Evolutionary conservation across 2,329 filamentous ascomycete genomes (phyloP), one percentile per base, ranked within the genome.

Genomic region (Cryphonectria parasitica): DNA sequence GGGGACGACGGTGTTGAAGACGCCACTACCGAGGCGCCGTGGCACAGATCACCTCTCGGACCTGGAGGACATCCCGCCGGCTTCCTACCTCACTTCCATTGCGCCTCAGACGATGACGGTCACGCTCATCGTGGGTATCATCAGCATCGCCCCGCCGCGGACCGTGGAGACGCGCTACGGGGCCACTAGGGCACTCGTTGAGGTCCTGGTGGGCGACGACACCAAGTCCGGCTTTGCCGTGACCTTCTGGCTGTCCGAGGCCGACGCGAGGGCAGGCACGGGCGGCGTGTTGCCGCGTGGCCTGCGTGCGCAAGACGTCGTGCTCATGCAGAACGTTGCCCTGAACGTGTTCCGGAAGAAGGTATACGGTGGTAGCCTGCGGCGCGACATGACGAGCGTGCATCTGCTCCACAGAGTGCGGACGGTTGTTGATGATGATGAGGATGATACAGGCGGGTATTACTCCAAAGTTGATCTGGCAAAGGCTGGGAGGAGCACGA

Each of bases 311-410:
- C 91, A 91, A 75, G 94, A 98, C 77, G 88, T 97, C 1, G 84
- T 98, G 6, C 84, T 97, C 19, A 78, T 97, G 71, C 89, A 90
- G 69, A 94, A 95, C 75, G 90, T 97, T 8, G 94, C 91, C 0
- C 83, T 98, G 66, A 89, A 89, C 67, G 88, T 89, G 4, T 98
- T 95, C 78, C 87, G 87, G 66, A 88, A 89, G 63, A 90, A 88
- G 75, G 95, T 98, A 0, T 94, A 96, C 75, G 95, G 95, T 0
- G 92, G 97, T 78, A 96, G 91, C 76, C 81, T 98, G 73, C 88
- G 91, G 39, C 88, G 87, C 73, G 89, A 89, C 10, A 86, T 92
- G 75, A 95, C 93, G 4, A 89, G 86, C 72, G 82, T 95, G 36
- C 86, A 90, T 73, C 80, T 97, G 60, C 80, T 97, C 25, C 89